phyloP scores from a whole-genome alignment of 208 protist species.

The Leishmania amazonensis region DNA sequence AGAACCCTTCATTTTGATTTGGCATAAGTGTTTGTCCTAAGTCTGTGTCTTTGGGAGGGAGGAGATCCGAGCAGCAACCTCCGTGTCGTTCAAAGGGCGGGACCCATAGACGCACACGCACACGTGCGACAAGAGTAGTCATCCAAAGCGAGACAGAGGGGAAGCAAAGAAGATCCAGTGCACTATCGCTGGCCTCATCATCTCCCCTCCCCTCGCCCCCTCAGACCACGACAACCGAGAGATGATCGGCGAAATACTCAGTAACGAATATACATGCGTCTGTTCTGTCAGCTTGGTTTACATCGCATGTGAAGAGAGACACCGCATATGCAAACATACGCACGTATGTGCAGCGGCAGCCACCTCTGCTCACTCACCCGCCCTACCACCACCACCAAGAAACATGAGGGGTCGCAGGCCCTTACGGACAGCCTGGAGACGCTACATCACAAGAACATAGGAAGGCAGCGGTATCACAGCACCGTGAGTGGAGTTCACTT shows the following conservation, averaged over 20 bases:
- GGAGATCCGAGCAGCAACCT: background rate
- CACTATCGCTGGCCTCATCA: slow-evolving; percentile 1
- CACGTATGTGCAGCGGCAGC: background rate
- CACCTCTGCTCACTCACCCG: background rate
- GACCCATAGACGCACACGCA: background rate
- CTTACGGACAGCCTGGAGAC: background rate
- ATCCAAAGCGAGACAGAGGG: background rate
- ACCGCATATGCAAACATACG: background rate
- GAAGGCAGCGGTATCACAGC: slow-evolving; percentile 20
- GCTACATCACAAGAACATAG: slow-evolving; percentile 27
- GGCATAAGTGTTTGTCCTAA: background rate
- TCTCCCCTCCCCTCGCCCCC: background rate
- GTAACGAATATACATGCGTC: background rate
- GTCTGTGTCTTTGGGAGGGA: background rate
- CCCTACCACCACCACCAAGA: background rate
- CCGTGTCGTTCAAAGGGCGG: background rate
- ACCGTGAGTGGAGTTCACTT: slow-evolving; percentile 18
- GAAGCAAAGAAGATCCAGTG: background rate
- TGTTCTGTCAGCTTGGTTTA: background rate
- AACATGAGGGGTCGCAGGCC: background rate
- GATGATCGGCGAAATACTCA: background rate
- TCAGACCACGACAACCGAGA: background rate
- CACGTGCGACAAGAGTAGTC: background rate
- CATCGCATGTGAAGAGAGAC: background rate
- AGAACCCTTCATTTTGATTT: background rate